These are phyloP conservation scores for Daphne laureola DNA, from an alignment of 441 rosid genomes.

Conservation along the genomic window DNA sequence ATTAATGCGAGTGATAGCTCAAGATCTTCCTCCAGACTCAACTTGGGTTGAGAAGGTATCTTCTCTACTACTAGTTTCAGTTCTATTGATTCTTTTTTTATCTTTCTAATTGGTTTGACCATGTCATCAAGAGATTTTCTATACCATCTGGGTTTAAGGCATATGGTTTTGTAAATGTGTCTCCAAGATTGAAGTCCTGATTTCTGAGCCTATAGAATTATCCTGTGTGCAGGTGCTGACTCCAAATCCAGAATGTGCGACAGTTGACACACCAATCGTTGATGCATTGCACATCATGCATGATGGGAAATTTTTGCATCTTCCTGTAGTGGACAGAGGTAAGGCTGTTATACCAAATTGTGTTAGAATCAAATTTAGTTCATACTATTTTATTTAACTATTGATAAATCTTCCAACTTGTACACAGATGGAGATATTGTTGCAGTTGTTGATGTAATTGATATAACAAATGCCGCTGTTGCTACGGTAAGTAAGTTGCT, in stretches of 20 bases:
- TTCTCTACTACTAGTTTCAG: too few relatives aligned
- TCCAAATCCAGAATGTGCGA: constrained; percentile 88
- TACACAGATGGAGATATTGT: constrained; percentile 70
- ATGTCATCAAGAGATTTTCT: background rate
- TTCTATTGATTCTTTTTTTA: constrained; percentile 3
- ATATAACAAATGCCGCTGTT: constrained; percentile 87
- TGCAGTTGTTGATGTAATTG: constrained; percentile 83
- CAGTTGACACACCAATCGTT: constrained; percentile 78
- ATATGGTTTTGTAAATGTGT: background rate
- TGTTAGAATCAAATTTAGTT: constrained; percentile 10
- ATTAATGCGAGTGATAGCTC: constrained; percentile 86
- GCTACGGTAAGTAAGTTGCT: constrained; percentile 58
- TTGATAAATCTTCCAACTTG: constrained; percentile 22
- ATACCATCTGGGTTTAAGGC: background rate
- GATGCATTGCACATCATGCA: constrained; percentile 95
- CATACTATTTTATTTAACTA: constrained; percentile 12
- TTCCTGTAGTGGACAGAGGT: constrained; percentile 90
- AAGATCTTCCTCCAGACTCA: constrained; percentile 63
- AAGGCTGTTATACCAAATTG: constrained; percentile 9
- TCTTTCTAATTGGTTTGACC: background rate
- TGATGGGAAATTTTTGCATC: constrained; percentile 92
- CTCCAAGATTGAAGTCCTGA: constrained; percentile 1
- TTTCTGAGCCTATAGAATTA: constrained; percentile 11
- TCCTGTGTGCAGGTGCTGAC: constrained; percentile 73
- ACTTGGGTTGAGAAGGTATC: constrained; percentile 77